phyloP scores from a whole-genome alignment of 1,284 basidiomycete species.

The Golubevia pallescens region DNA sequence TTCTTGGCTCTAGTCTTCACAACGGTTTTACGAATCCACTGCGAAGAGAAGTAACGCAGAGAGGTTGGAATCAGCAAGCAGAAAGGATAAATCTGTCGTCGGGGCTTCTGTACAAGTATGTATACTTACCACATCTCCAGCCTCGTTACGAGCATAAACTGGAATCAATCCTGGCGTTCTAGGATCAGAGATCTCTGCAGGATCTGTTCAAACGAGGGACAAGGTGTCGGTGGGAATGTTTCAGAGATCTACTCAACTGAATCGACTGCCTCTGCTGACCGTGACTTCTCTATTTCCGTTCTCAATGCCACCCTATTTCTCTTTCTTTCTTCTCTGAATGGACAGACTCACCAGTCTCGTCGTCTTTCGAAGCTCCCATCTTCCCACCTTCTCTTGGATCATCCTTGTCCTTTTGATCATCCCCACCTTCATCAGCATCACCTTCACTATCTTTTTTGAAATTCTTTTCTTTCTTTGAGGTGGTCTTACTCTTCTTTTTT shows the following conservation, averaged over 20 bases:
- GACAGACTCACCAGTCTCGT: constrained; percentile 2
- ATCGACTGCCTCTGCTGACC: too few relatives aligned
- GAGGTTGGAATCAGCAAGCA: constrained; percentile 10
- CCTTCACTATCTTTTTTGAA: too few relatives aligned
- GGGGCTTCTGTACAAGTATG: constrained; percentile 17
- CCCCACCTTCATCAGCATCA: constrained; percentile 2
- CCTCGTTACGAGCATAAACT: constrained; percentile 4
- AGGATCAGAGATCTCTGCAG: too few relatives aligned
- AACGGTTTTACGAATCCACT: constrained; percentile 12
- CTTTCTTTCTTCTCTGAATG: neutral
- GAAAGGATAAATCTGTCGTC: constrained; percentile 19
- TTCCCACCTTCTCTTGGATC: too few relatives aligned
- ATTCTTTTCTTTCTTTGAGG: too few relatives aligned
- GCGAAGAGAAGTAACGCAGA: constrained; percentile 20
- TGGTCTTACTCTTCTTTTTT: too few relatives aligned
- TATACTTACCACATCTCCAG: constrained; percentile 19
- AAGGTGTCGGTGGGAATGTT: too few relatives aligned
- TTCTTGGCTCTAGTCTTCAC: constrained; percentile 16
- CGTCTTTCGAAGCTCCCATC: too few relatives aligned
- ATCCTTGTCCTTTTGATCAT: constrained; percentile 10
- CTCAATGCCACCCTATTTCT: too few relatives aligned
- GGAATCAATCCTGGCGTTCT: neutral
- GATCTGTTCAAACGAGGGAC: too few relatives aligned
- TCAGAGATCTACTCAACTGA: too few relatives aligned
- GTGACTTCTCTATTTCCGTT: too few relatives aligned